These are phyloP conservation scores for Apiotrichum sp. DNA, from an alignment of 1,284 basidiomycete species.

Conservation along the genomic window DNA sequence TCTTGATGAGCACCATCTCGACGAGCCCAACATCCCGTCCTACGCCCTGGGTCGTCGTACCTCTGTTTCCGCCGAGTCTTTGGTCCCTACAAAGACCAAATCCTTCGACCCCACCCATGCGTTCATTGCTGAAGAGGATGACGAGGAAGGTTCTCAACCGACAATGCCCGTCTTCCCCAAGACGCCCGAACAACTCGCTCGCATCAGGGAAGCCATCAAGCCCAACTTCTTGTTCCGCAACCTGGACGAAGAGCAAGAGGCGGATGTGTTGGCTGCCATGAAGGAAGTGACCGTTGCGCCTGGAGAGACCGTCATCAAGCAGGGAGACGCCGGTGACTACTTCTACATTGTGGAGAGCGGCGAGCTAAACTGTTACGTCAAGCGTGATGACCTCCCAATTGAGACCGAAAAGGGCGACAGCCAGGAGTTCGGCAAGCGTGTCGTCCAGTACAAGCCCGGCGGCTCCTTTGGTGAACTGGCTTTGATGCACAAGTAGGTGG, in stretches of 20 bases:
- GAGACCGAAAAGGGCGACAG: slow-evolving; percentile 56
- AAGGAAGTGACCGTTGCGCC: slow-evolving; percentile 70
- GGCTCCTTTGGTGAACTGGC: slow-evolving; percentile 94
- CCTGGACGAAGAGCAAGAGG: slow-evolving; percentile 91
- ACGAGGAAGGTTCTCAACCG: slow-evolving; percentile 33
- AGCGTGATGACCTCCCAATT: slow-evolving; percentile 49
- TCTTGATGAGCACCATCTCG: slow-evolving; percentile 14
- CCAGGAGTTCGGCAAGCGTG: slow-evolving; percentile 59
- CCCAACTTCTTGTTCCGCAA: slow-evolving; percentile 94
- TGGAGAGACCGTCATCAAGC: slow-evolving; percentile 83
- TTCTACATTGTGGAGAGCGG: slow-evolving; percentile 97
- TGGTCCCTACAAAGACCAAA: slow-evolving; percentile 64
- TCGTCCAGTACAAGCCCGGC: slow-evolving; percentile 77
- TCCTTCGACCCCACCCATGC: slow-evolving; percentile 23
- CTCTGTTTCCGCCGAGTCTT: slow-evolving; percentile 95
- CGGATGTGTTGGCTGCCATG: slow-evolving; percentile 91
- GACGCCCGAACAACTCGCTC: slow-evolving; percentile 71
- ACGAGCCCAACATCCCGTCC: slow-evolving; percentile 39
- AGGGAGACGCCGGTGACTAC: slow-evolving; percentile 94
- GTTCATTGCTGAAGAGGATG: slow-evolving; percentile 39
- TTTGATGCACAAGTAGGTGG: slow-evolving; percentile 77
- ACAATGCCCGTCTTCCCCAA: slow-evolving; percentile 67
- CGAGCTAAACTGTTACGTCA: slow-evolving; percentile 77
- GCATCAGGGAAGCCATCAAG: slow-evolving; percentile 80
- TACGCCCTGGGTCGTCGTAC: slow-evolving; percentile 83